phyloP scores from a whole-genome alignment of 768 basidiomycete genomes.

The Butyriboletus loyo region DNA sequence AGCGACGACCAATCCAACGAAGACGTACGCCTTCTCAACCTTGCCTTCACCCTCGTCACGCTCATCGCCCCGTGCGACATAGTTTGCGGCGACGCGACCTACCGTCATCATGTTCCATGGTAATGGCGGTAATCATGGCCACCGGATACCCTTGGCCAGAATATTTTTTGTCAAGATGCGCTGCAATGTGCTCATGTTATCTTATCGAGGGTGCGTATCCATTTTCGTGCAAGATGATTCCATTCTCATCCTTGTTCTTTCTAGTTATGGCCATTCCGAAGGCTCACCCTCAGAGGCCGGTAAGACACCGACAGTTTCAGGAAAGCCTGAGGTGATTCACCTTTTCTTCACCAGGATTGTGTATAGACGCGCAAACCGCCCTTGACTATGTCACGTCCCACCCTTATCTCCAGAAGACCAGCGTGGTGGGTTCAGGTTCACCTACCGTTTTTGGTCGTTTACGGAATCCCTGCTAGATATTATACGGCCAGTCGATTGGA shows the following conservation, averaged over 20 bases:
- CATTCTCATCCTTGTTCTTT: neutral
- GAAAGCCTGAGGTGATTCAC: neutral
- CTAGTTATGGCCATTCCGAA: conserved; percentile 84
- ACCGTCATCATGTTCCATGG: conserved; percentile 95
- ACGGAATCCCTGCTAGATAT: conserved; percentile 41
- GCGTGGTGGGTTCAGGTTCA: conserved; percentile 48
- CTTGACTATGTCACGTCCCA: conserved; percentile 71
- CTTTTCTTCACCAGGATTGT: conserved; percentile 49
- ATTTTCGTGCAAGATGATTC: neutral
- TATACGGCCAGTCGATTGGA: conserved; percentile 87
- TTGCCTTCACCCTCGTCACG: neutral
- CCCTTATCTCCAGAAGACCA: conserved; percentile 60
- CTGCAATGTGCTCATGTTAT: conserved; percentile 93
- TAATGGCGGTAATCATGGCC: conserved; percentile 83
- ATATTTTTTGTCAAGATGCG: conserved; percentile 80
- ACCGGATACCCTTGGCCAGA: conserved; percentile 83
- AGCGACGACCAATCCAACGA: conserved; percentile 48
- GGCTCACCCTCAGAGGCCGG: conserved; percentile 86
- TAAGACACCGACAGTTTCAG: conserved; percentile 21
- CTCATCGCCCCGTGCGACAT: neutral
- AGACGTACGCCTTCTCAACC: conserved; percentile 42
- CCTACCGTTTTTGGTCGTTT: neutral
- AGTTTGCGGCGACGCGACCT: conserved; percentile 58
- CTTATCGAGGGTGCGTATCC: conserved; percentile 77
- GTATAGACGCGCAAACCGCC: conserved; percentile 80